Evolutionary conservation across 2,329 filamentous ascomycete genomes (phyloP), one percentile per base, ranked within the genome.

Genomic region (Colletotrichum higginsianum): DNA sequence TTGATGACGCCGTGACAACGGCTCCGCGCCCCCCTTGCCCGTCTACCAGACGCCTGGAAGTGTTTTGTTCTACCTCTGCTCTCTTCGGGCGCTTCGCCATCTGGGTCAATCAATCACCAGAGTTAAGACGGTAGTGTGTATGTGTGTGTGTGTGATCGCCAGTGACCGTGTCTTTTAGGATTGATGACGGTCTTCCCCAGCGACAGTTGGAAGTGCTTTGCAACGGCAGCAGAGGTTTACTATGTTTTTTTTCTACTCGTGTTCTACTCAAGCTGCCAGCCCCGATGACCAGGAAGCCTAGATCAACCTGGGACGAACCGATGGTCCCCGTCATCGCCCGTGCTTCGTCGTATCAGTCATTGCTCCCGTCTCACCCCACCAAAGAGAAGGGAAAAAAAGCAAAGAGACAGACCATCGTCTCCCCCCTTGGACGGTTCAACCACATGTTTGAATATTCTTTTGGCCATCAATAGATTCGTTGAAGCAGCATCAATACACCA

Each of bases 241-340:
- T 30, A 3, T 35, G 9, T 30, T 7, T 30, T 30, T 30, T 30
- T 30, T 2, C 30, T 30, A 30, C 30, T 30, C 30, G 6, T 30
- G 1, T 30, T 30, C 30, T 30, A 30, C 30, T 8, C 30, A 8
- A 9, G 30, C 30, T 30, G 30, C 30, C 30, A 30, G 30, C 7
- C 30, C 30, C 30, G 30, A 30, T 30, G 30, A 30, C 30, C 30
- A 30, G 30, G 30, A 30, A 30, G 30, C 8, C 8, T 30, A 5
- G 6, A 30, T 30, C 30, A 40, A 49, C 12, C 42, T 50, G 46
- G 46, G 60, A 52, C n/a, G 60, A 61, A 61, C 60, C 40, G 40
- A 15, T 52, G 60, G 46, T 23, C 60, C 46, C 46, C 18, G 60
- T 15, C n/a, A 23, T 50, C 38, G n/a, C n/a, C 46, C 60, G 46